Conservation (phyloP, 345 rosid species). For the Salix arbutifolia region DNA sequence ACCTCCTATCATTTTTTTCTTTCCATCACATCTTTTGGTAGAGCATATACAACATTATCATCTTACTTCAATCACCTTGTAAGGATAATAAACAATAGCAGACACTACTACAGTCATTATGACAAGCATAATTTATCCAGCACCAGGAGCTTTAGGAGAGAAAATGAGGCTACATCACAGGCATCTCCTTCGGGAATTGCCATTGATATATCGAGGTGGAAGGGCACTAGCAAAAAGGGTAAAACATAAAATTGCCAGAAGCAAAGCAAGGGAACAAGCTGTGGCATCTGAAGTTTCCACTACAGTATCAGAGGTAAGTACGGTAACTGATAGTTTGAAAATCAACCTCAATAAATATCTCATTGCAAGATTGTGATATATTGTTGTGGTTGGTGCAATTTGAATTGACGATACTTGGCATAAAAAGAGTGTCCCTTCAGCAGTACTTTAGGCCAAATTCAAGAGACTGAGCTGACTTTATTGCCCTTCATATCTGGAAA, state of each 20-base stretch:
- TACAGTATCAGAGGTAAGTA: constrained; percentile 2
- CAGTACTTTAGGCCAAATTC: too few relatives aligned
- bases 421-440: too few relatives aligned
- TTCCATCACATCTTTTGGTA: not conserved
- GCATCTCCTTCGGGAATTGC: constrained; percentile 2
- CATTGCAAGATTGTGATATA: too few relatives aligned
- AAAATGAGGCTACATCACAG: constrained; percentile 6
- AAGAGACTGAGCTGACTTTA: not conserved
- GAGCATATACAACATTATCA: too few relatives aligned
- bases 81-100: not conserved
- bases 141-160: not conserved
- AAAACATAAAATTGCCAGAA: not conserved
- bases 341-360: not conserved
- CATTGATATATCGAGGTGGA: not conserved
- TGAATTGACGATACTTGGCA: too few relatives aligned
- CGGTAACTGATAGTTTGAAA: not conserved
- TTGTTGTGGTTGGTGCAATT: too few relatives aligned
- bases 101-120: not conserved
- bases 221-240: constrained; percentile 1
- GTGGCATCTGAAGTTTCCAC: constrained; percentile 14
- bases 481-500: not conserved
- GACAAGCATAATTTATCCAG: constrained; percentile 5
- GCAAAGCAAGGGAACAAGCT: constrained; percentile 8
- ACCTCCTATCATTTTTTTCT: not conserved
- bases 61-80: not conserved